Conservation (phyloP, 106 monocot genomes). For the Dendrobium officinale region DNA sequence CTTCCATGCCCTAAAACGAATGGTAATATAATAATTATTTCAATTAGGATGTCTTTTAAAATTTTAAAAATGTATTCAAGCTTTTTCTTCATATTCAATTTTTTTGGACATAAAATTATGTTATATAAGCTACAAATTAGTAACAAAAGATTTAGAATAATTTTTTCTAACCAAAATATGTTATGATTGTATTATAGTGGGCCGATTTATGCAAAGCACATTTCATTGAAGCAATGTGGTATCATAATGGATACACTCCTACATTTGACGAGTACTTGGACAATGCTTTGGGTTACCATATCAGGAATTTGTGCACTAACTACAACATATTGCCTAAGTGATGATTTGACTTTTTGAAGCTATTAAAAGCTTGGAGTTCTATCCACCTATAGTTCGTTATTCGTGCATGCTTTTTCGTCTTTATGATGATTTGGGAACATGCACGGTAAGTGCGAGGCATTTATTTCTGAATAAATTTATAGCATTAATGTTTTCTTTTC, state of each 20-base stretch:
- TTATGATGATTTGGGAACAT: conserved; percentile 24
- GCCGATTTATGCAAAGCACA: conserved; percentile 14
- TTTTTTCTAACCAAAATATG: neutral
- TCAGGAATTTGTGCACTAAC: neutral
- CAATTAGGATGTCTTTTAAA: neutral
- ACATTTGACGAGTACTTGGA: conserved; percentile 25
- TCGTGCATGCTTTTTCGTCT: conserved; percentile 15
- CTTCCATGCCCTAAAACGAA: conserved; percentile 3
- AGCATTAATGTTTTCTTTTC: neutral
- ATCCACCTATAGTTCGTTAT: neutral
- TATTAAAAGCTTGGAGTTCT: neutral
- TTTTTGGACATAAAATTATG: neutral
- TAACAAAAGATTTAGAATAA: neutral
- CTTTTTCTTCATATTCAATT: neutral
- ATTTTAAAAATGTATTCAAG: neutral
- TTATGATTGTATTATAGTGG: conserved; percentile 9
- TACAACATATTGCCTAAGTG: neutral
- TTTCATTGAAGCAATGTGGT: conserved; percentile 25
- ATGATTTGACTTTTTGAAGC: conserved; percentile 6
- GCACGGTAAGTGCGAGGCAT: neutral
- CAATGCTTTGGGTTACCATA: conserved; percentile 17
- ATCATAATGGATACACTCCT: conserved; percentile 11
- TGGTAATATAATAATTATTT: neutral
- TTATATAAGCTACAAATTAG: too few relatives aligned
- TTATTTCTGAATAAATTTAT: neutral